Percentiles rank a stretch among this genome's conserved stretches.
Conservation (phyloP, 495 filamentous ascomycete species). For the Aspergillus nidulans region DNA sequence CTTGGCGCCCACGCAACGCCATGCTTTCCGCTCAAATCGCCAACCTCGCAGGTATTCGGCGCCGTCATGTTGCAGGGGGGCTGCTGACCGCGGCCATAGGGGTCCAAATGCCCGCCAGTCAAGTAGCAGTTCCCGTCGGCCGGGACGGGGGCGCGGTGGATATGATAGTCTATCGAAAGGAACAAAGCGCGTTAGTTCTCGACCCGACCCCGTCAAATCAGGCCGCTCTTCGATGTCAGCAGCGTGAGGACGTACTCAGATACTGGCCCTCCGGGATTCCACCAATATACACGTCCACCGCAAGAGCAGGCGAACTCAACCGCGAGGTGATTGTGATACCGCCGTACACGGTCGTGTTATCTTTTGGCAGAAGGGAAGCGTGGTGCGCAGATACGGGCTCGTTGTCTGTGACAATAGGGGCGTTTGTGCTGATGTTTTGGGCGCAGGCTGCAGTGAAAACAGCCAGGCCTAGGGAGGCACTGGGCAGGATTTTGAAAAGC, state of each 20-base stretch:
- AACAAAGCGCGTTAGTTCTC: background rate
- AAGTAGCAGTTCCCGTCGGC: conserved; percentile 72
- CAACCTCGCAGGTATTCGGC: conserved; percentile 73
- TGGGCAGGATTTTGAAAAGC: conserved; percentile 25
- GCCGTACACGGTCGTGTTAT: conserved; percentile 57
- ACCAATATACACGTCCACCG: conserved; percentile 54
- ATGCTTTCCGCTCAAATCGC: conserved; percentile 81
- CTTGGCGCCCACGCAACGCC: conserved; percentile 53
- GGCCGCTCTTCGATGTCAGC: no score
- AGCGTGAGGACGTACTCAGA: conserved; percentile 54
- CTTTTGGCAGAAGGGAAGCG: conserved; percentile 52
- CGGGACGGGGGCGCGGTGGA: conserved; percentile 72
- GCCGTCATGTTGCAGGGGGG: conserved; percentile 57
- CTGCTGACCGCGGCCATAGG: conserved; percentile 59
- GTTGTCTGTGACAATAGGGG: conserved; percentile 57
- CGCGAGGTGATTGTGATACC: conserved; percentile 51
- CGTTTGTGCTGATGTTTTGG: conserved; percentile 38
- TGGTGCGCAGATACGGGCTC: conserved; percentile 54
- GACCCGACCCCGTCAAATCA: background rate
- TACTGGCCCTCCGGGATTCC: conserved; percentile 64
- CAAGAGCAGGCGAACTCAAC: conserved; percentile 57
- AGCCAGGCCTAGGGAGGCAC: conserved; percentile 36
- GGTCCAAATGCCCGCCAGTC: conserved; percentile 65
- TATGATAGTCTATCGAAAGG: conserved; percentile 62
- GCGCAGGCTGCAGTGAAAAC: conserved; percentile 28